Base-by-base conservation (phyloP, 768 basidiomycete species). In the Leccinum uliginosum region DNA sequence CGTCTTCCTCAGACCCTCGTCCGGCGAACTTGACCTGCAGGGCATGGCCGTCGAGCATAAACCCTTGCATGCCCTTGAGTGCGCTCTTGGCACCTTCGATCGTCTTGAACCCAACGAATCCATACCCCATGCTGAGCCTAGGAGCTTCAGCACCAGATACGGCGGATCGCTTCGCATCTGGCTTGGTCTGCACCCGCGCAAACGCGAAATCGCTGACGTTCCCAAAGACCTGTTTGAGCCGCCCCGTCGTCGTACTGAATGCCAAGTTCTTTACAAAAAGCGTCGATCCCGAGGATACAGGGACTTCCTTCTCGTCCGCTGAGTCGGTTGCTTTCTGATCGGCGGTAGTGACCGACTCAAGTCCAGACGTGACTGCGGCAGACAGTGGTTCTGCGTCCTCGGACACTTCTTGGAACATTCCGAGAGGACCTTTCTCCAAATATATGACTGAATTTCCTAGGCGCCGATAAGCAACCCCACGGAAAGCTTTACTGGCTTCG, bases 261-360 rank as follows among this genome's bases (percentile, higher is more conserved):
- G 92, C 79, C 43, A 99, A 76, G 65, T 98, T 98, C 83, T 98
- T 98, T 72, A 98, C 79, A 71, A 93, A 98, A 14, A 98, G 80
- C 15, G 95, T 98, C 43, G 89, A 80, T 1, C 92, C 94, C 0
- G 78, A 77, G 19, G 80, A 77, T n/a, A 83, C 67, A 15, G 77
- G 69, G 6, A 74, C 74, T 46, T 65, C 64, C 44, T 74, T 74
- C 24, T 76, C 80, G 35, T 67, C 74, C 2, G 53, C 73, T 0
- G 69, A 71, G 30, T 68, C 70, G 0, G 65, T 30, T 29, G 60
- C 35, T 45, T 72, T 73, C 48, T 76, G 79, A 58, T 80, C 83
- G 6, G 73, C 67, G 15, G 80, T 80, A 29, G 74, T 78, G 26
- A 78, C 72, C 1, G 76, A 73, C 50, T 67, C 64, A 12, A 65